Conservation (phyloP, 768 basidiomycete genomes). For the Baorangia bicolor region DNA sequence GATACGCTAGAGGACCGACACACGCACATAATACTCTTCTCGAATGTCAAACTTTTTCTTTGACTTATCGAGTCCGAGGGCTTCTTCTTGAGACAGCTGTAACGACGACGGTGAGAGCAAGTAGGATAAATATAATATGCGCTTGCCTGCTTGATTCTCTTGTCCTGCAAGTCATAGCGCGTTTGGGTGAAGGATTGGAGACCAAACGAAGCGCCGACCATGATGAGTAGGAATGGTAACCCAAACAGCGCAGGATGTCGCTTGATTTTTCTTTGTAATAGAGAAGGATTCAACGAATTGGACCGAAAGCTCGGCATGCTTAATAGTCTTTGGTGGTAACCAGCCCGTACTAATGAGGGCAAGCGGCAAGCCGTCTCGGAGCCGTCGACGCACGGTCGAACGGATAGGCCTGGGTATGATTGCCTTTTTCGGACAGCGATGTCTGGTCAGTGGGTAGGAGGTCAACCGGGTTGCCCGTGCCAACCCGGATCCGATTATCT, state of each 20-base stretch:
- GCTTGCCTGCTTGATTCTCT: constrained; percentile 68
- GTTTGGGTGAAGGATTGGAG: constrained; percentile 84
- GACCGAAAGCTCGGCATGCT: constrained; percentile 53
- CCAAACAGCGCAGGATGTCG: constrained; percentile 78
- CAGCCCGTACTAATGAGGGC: no score
- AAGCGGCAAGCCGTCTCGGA: no score
- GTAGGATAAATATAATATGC: no score
- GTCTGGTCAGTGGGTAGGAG: no score
- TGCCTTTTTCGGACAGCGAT: constrained; percentile 18
- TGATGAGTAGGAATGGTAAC: constrained; percentile 79
- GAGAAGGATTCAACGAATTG: constrained; percentile 33
- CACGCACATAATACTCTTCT: constrained; percentile 93
- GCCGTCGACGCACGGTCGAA: no score
- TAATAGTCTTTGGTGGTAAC: no score
- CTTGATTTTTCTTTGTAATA: constrained; percentile 41
- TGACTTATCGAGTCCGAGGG: constrained; percentile 64
- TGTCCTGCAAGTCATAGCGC: constrained; percentile 84
- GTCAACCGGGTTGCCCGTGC: background rate
- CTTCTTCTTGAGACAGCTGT: constrained; percentile 75
- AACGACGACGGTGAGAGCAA: background rate
- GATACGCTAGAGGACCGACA: background rate
- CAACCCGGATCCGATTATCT: constrained; percentile 1
- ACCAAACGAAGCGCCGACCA: constrained; percentile 85
- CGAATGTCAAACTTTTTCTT: constrained; percentile 87
- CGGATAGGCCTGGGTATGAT: background rate